A percentile compares a stretch with the other conserved stretches of the same genome.
Conservation (phyloP, 768 basidiomycete species). For the Amanita pallidorosea region DNA sequence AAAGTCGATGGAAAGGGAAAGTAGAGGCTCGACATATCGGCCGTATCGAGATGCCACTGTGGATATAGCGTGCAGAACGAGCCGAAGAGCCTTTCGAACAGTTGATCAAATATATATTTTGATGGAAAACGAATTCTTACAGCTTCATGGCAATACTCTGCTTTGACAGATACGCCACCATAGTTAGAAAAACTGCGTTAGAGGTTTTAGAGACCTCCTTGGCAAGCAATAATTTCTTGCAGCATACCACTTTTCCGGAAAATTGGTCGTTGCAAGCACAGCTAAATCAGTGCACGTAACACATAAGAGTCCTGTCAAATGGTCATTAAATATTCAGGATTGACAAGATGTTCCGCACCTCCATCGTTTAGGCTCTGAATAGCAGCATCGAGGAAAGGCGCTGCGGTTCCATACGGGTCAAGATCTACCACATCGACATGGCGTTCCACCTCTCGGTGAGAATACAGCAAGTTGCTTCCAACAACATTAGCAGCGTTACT, state of each 20-base stretch:
- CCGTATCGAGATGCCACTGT: constrained; percentile 89
- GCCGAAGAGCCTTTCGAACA: constrained; percentile 61
- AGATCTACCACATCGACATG: constrained; percentile 94
- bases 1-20: constrained; percentile 94
- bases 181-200: constrained; percentile 80
- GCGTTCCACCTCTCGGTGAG: constrained; percentile 59
- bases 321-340: neutral
- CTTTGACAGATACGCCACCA: constrained; percentile 80
- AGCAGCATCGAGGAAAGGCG: constrained; percentile 93
- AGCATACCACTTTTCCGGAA: constrained; percentile 88
- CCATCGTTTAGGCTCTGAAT: constrained; percentile 84
- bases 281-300: constrained; percentile 96
- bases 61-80: constrained; percentile 81
- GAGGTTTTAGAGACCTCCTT: neutral
- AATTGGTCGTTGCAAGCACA: constrained; percentile 88
- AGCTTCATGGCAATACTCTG: constrained; percentile 94
- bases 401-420: constrained; percentile 95
- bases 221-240: neutral
- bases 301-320: constrained; percentile 67
- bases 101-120: neutral
- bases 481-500: constrained; percentile 1
- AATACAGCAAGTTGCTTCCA: constrained; percentile 79
- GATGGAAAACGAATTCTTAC: constrained; percentile 30
- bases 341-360: constrained; percentile 33
- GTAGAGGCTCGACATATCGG: constrained; percentile 77